Conservation (phyloP, 1,139 yeast species). For the Candida sanyaensis region DNA sequence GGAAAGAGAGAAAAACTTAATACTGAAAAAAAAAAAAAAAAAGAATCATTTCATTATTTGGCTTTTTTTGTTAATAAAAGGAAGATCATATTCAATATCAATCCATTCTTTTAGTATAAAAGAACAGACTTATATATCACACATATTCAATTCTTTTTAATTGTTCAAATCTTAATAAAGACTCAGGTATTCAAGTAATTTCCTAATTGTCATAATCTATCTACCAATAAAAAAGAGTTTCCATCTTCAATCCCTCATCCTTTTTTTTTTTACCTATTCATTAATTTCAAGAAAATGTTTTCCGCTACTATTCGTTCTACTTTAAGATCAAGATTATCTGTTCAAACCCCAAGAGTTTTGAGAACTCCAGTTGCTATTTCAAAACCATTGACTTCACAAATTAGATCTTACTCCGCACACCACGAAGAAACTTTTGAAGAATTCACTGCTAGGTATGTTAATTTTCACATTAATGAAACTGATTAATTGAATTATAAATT, state of each 20-base stretch:
- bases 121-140: background rate
- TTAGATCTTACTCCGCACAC: constrained; percentile 73
- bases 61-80: background rate
- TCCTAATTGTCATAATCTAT: too few relatives aligned
- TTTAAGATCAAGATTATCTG: constrained; percentile 44
- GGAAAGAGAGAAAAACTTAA: background rate
- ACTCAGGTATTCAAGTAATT: too few relatives aligned
- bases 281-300: constrained; percentile 35
- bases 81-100: background rate
- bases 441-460: constrained; percentile 72
- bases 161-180: too few relatives aligned
- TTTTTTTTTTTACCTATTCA: constrained; percentile 1
- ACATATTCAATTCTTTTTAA: background rate
- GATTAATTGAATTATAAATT: too few relatives aligned
- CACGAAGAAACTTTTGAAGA: constrained; percentile 94
- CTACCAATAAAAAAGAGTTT: too few relatives aligned
- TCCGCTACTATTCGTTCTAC: constrained; percentile 56
- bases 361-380: constrained; percentile 20
- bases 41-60: background rate
- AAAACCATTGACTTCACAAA: constrained; percentile 15
- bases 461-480: too few relatives aligned
- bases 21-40: constrained; percentile 6
- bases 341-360: constrained; percentile 27
- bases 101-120: background rate
- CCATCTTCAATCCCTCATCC: background rate